Evolutionary conservation across 495 filamentous ascomycete genomes (phyloP).

Genomic region (Cudoniella acicularis): DNA sequence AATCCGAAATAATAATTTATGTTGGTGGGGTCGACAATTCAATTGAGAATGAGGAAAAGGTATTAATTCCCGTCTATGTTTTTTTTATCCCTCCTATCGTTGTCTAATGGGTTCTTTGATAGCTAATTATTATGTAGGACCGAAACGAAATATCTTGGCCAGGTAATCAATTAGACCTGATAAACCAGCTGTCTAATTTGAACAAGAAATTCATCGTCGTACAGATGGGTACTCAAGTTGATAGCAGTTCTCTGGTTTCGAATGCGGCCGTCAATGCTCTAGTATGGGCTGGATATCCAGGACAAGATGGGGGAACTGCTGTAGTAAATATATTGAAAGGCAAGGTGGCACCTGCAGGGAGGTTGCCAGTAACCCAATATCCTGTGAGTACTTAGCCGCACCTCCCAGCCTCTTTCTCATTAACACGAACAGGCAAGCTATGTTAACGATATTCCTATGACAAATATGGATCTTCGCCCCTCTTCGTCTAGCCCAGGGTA

Average conservation of each 20-base stretch:
- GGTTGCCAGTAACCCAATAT: conserved; percentile 56
- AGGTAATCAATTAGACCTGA: conserved; percentile 51
- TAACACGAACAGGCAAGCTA: conserved; percentile 33
- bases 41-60: conserved; percentile 47
- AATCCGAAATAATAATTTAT: conserved; percentile 54
- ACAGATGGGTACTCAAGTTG: conserved; percentile 49
- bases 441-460: conserved; percentile 48
- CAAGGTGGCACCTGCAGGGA: conserved; percentile 48
- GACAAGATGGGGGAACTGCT: conserved; percentile 56
- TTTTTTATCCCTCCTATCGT: background rate
- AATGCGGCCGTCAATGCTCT: conserved; percentile 59
- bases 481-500: conserved; percentile 24
- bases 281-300: conserved; percentile 58
- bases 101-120: background rate
- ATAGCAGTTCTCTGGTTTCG: conserved; percentile 37
- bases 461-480: conserved; percentile 54
- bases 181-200: conserved; percentile 43
- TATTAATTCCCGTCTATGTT: background rate
- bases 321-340: conserved; percentile 49
- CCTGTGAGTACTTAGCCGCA: conserved; percentile 28
- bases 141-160: conserved; percentile 56
- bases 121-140: conserved; percentile 33
- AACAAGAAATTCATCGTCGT: conserved; percentile 55
- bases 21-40: conserved; percentile 55
- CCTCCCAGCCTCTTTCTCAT: background rate